Evolutionary conservation across 441 rosid genomes (phyloP).

Genomic region (Biscutella auriculata): DNA sequence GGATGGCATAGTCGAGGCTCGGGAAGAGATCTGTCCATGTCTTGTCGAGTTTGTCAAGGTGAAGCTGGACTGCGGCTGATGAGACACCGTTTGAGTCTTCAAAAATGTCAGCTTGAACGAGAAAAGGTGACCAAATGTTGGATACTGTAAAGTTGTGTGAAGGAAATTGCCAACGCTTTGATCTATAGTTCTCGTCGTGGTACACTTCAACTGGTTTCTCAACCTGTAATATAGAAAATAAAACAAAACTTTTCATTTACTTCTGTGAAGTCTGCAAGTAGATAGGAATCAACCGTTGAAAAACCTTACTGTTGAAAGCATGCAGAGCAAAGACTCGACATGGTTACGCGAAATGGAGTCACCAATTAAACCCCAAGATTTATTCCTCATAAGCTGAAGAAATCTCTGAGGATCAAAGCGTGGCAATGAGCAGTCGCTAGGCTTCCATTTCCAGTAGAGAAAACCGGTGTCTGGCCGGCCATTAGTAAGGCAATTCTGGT

Average conservation of each 20-base stretch:
- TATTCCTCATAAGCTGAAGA: slow-evolving; percentile 66
- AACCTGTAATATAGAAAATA: too few species aligned
- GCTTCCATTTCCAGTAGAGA: slow-evolving; percentile 83
- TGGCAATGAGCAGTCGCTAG: slow-evolving; percentile 56
- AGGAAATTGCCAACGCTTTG: slow-evolving; percentile 68
- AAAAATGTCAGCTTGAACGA: slow-evolving; percentile 66
- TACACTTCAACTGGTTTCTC: slow-evolving; percentile 63
- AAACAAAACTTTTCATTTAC: too few species aligned
- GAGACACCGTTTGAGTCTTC: slow-evolving; percentile 86
- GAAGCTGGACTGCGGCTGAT: slow-evolving; percentile 55
- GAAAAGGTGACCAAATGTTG: slow-evolving; percentile 85
- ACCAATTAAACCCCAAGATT: slow-evolving; percentile 73
- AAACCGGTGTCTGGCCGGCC: slow-evolving; percentile 73
- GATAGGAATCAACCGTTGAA: too few species aligned
- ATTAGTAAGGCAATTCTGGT: slow-evolving; percentile 77
- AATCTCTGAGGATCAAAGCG: slow-evolving; percentile 48
- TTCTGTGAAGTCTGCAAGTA: too few species aligned
- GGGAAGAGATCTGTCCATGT: slow-evolving; percentile 50
- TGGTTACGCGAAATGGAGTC: slow-evolving; percentile 95
- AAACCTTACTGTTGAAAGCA: slow-evolving; percentile 33
- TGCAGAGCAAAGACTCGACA: slow-evolving; percentile 70
- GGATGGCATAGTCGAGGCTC: slow-evolving; percentile 49
- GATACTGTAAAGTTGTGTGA: slow-evolving; percentile 57
- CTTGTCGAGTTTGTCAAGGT: slow-evolving; percentile 65
- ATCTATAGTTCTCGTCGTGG: slow-evolving; percentile 62